A percentile compares a stretch with the other conserved stretches of the same genome.
These are phyloP conservation scores for Spathaspora hagerdaliae DNA, from an alignment of 805 yeast species.

Conservation along the genomic window DNA sequence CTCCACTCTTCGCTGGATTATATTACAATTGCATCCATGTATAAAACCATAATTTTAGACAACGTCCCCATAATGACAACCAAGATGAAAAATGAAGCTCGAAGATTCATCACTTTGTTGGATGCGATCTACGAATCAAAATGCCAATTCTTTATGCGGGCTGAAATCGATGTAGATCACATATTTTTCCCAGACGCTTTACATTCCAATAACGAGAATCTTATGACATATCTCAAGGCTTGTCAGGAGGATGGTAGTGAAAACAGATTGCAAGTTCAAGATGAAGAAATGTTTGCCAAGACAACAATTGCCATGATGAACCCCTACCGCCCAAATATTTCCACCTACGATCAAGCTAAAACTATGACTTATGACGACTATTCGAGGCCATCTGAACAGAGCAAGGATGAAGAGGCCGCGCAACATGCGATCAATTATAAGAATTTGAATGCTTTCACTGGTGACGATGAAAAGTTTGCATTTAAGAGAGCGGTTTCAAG, in stretches of 20 bases:
- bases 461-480: constrained; percentile 75
- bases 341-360: constrained; percentile 53
- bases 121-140: constrained; percentile 69
- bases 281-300: constrained; percentile 66
- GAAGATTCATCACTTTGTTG: constrained; percentile 59
- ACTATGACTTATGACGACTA: constrained; percentile 18
- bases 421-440: constrained; percentile 28
- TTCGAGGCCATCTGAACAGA: not conserved
- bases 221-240: constrained; percentile 8
- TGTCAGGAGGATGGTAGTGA: constrained; percentile 17
- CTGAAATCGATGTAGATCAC: constrained; percentile 46
- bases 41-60: constrained; percentile 53
- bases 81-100: constrained; percentile 61
- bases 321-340: constrained; percentile 68
- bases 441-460: constrained; percentile 57
- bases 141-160: constrained; percentile 53
- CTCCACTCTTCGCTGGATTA: constrained; percentile 65
- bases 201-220: constrained; percentile 9
- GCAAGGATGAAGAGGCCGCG: constrained; percentile 2
- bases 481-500: constrained; percentile 68
- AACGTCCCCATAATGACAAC: constrained; percentile 57
- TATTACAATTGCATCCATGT: constrained; percentile 61
- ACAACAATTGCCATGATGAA: constrained; percentile 55
- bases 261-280: constrained; percentile 46
- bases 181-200: constrained; percentile 57